Base-by-base conservation (phyloP, 2,329 filamentous ascomycete genomes). In the Dothideomycetes sp. region DNA sequence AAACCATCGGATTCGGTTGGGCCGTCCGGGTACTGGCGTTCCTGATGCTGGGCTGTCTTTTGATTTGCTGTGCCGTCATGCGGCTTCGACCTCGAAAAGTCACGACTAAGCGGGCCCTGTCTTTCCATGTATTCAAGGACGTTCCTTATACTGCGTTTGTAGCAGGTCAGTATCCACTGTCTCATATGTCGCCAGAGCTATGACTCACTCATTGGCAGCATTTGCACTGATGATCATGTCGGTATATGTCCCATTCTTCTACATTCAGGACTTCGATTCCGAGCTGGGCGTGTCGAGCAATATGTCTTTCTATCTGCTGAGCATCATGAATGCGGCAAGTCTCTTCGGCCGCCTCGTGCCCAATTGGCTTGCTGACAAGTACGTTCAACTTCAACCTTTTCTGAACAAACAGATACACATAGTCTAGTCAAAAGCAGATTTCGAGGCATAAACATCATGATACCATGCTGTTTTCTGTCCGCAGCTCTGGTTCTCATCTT, bases 1-100 rank as follows among this genome's bases (percentile, higher is more conserved):
- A 61, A 0, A 44, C 44, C 52, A 45, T 76, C 3, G 69, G 72
- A 3, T 77, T 75, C 39, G 65, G 60, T 3, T 76, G 72, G 72
- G 57, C 67, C 0, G 61, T 75, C 1, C 59, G 72, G 4, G 59
- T 72, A 22, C 53, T 69, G 7, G 72, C 62, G 0, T 75, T 77
- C 43, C 48, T 72, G 37, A 65, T 70, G 39, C 45, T 72, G 3
- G 61, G 61, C 0, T 42, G 69, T 9, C 45, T 70, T 17, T 29
- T 49, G 1, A 58, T 69, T 30, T 52, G 63, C 10, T 33, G 43
- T 12, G 29, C 37, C 19, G 38, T 37, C 22, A 30, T 43, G 18
- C 54, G 53, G 36, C 45, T 58, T 43, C 61, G 66, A n/a, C n/a
- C n/a, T n/a, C n/a, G n/a, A n/a, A n/a, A n/a, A 5, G 47, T 63